Conservation (phyloP, 805 yeast genomes). For the Yarrowia sp. region DNA sequence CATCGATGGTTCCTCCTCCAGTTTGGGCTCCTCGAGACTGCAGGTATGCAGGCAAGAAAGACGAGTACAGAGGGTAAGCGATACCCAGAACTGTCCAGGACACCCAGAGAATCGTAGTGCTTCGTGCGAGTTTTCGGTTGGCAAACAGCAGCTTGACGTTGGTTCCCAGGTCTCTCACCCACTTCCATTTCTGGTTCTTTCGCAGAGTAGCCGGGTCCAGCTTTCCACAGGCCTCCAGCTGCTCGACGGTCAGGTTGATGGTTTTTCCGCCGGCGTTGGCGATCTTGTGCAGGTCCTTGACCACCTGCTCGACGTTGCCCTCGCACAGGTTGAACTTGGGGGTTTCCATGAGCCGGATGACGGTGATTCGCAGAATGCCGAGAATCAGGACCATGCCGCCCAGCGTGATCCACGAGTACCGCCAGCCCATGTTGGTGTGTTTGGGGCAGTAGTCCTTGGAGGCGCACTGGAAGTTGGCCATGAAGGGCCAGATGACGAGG, state of each 20-base stretch:
- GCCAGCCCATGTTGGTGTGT: constrained; percentile 63
- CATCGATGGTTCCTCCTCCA: constrained; percentile 45
- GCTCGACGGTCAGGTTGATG: constrained; percentile 57
- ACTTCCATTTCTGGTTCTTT: constrained; percentile 9
- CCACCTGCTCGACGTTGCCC: constrained; percentile 59
- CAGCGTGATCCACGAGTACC: constrained; percentile 62
- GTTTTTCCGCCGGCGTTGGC: constrained; percentile 57
- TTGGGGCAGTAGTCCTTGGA: constrained; percentile 55
- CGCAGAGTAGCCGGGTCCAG: background rate
- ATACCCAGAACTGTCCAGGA: constrained; percentile 67
- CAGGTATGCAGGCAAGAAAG: constrained; percentile 45
- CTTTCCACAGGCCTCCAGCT: constrained; percentile 57
- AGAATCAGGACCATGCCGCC: constrained; percentile 60
- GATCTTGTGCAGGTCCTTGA: constrained; percentile 55
- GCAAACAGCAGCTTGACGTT: constrained; percentile 35
- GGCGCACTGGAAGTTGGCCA: constrained; percentile 59
- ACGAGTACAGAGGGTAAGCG: constrained; percentile 56
- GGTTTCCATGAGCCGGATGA: constrained; percentile 58
- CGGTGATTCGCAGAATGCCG: constrained; percentile 58
- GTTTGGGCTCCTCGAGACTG: constrained; percentile 56
- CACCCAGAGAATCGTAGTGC: constrained; percentile 41
- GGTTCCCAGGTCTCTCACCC: constrained; percentile 27
- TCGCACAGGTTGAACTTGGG: constrained; percentile 62
- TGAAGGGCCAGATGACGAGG: constrained; percentile 62
- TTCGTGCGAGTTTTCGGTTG: constrained; percentile 17